phyloP scores from a whole-genome alignment of 139 green algal species.

The Tetratostichococcus sp. region DNA sequence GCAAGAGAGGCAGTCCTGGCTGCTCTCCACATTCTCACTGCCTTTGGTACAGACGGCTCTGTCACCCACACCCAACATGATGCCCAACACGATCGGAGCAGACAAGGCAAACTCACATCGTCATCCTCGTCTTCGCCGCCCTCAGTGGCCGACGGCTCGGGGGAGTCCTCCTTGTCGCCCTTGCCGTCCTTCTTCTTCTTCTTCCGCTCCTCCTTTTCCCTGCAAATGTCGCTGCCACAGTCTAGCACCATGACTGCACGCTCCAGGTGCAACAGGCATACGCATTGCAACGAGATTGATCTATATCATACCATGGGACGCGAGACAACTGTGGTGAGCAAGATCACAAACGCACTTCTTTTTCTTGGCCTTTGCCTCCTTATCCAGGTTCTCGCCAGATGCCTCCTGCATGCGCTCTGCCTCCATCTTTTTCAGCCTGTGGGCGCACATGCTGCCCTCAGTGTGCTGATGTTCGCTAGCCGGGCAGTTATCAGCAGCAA shows the following conservation, averaged over 20 bases:
- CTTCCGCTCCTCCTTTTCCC: slow-evolving; percentile 40
- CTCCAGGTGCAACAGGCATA: neutral
- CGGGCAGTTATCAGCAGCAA: no score
- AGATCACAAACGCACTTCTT: slow-evolving; percentile 57
- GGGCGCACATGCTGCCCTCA: no score
- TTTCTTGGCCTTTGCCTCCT: slow-evolving; percentile 50
- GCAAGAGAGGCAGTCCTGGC: no score
- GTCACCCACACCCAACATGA: no score
- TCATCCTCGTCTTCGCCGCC: slow-evolving; percentile 35
- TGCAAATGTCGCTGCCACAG: neutral
- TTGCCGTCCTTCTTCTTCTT: slow-evolving; percentile 48
- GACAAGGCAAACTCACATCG: no score
- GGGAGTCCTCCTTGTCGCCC: slow-evolving; percentile 23
- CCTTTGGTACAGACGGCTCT: no score
- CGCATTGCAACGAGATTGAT: neutral
- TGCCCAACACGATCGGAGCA: no score
- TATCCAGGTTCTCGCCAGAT: slow-evolving; percentile 25
- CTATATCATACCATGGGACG: neutral
- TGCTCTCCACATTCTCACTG: no score
- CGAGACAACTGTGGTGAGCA: no score
- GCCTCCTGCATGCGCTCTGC: slow-evolving; percentile 75
- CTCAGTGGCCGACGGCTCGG: slow-evolving; percentile 12
- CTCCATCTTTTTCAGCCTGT: slow-evolving; percentile 87
- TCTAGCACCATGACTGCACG: no score
- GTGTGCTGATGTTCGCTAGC: no score